Evolutionary conservation across 108 stramenopile genomes (phyloP).

Genomic region (Fistulifera pelliculosa): DNA sequence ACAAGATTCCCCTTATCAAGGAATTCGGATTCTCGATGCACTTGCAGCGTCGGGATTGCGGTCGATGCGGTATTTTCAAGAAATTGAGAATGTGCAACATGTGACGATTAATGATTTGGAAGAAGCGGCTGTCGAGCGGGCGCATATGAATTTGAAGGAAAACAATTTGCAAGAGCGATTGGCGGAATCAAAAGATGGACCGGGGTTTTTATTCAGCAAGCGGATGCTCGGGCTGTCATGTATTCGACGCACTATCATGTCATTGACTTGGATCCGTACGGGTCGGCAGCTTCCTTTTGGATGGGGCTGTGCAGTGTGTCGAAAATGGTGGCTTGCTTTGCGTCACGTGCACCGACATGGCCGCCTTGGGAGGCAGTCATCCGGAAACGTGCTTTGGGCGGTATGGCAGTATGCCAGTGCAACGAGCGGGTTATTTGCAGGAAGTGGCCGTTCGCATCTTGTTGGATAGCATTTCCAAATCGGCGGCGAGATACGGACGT

Average conservation of each 20-base stretch:
- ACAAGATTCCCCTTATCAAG: constrained; percentile 18
- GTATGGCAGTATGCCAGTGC: constrained; percentile 86
- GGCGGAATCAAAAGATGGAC: constrained; percentile 5
- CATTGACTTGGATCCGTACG: constrained; percentile 99
- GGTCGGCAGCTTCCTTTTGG: constrained; percentile 95
- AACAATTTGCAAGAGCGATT: constrained; percentile 59
- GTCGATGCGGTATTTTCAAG: constrained; percentile 92
- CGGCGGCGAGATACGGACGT: constrained; percentile 85
- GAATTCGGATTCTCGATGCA: constrained; percentile 90
- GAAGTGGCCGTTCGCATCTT: constrained; percentile 94
- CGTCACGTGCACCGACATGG: constrained; percentile 98
- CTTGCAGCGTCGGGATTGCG: constrained; percentile 95
- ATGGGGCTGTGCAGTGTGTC: constrained; percentile 89
- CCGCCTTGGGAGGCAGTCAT: constrained; percentile 89
- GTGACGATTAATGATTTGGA: constrained; percentile 91
- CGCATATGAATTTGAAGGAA: constrained; percentile 54
- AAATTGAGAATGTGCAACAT: constrained; percentile 83
- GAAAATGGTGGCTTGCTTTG: constrained; percentile 87
- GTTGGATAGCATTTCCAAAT: constrained; percentile 70
- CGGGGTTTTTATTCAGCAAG: constrained; percentile 58
- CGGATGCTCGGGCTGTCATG: constrained; percentile 77
- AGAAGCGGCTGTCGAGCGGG: constrained; percentile 64
- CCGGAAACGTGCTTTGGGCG: constrained; percentile 91
- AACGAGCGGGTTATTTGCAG: constrained; percentile 79
- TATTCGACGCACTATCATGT: constrained; percentile 77